Conservation (phyloP, 2,329 filamentous ascomycete genomes). For the Phialophora expanda region DNA sequence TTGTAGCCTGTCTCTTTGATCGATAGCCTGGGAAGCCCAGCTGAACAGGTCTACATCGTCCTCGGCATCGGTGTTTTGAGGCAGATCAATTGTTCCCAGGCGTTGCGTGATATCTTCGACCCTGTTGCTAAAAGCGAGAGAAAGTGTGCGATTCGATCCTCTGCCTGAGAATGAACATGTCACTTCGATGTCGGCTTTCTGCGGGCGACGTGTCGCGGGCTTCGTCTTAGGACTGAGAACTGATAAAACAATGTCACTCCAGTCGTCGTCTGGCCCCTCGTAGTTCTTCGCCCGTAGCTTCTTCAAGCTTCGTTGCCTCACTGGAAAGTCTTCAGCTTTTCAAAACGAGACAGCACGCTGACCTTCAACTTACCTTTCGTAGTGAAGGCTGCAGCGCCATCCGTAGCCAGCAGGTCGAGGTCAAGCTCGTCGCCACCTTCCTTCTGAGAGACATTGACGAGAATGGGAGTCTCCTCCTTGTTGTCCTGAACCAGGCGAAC, state of each 20-base stretch:
- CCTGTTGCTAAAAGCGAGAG: slow-evolving; percentile 50
- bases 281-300: slow-evolving; percentile 51
- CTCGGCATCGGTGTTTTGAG: slow-evolving; percentile 57
- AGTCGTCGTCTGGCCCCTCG: slow-evolving; percentile 51
- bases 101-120: slow-evolving; percentile 61
- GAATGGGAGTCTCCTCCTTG: slow-evolving; percentile 43
- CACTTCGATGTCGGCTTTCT: slow-evolving; percentile 32
- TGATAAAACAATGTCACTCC: slow-evolving; percentile 46
- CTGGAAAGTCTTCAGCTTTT: slow-evolving; percentile 40
- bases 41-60: slow-evolving; percentile 60
- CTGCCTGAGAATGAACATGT: slow-evolving; percentile 32
- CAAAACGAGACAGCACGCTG: background rate
- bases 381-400: slow-evolving; percentile 61
- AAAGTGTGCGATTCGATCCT: slow-evolving; percentile 43
- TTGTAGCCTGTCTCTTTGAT: slow-evolving; percentile 51
- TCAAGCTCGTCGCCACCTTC: slow-evolving; percentile 50
- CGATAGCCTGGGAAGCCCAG: slow-evolving; percentile 59
- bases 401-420: slow-evolving; percentile 62
- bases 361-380: slow-evolving; percentile 48
- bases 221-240: slow-evolving; percentile 41
- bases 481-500: slow-evolving; percentile 30
- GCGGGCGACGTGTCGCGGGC: slow-evolving; percentile 8
- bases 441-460: slow-evolving; percentile 56
- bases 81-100: slow-evolving; percentile 60
- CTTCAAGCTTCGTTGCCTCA: slow-evolving; percentile 46